Evolutionary conservation across 331 rosid species (phyloP), one percentile per base, ranked within the genome.

Genomic region (Erythrophleum ivorense): DNA sequence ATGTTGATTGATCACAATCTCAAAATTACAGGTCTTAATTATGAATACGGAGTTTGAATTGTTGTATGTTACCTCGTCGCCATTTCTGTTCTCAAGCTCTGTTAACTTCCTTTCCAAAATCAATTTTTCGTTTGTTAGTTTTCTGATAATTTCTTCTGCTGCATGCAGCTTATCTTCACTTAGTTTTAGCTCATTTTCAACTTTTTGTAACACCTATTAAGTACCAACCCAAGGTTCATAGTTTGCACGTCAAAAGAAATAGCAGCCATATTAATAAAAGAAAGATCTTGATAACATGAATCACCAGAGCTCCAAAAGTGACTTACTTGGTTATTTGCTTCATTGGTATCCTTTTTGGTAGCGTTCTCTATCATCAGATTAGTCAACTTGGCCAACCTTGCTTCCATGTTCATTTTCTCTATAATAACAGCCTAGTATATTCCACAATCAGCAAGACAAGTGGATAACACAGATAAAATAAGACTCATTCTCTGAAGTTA

Each of bases 391-490:
- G 80, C 84, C 73, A 95, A 74, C 87, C 84, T 90, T 49, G 84
- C 88, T 86, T 95, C 98, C 90, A 91, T 40, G 77, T 85, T 83
- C 80, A 85, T 90, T 85, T 90, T 92, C 81, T 90, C 98, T 21
- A 80, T 72, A 34, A 88, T 79, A 64, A 87, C 85, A 75, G 75
- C 91, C 98, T 95, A 88, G 80, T 50, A 80, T 43, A 87, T 84
- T 80, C 78, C 43, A 73, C 10, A 68, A 80, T 66, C 79, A 15
- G 48, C 79, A 48, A 68, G 36, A 24, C 29, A 29, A 15, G 7
- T 58, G 48, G 76, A 45, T 48, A 52, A 55, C 58, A 50, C 60
- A 54, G 16, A 66, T 52, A 18, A 52, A 73, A 24, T 14, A 71
- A 69, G 57, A 72, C 19, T 13, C 11, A 81, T 64, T 48, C 40